Evolutionary conservation across 257 asterid genomes (phyloP), one percentile per base, ranked within the genome.

Genomic region (Linderniella brevidens): DNA sequence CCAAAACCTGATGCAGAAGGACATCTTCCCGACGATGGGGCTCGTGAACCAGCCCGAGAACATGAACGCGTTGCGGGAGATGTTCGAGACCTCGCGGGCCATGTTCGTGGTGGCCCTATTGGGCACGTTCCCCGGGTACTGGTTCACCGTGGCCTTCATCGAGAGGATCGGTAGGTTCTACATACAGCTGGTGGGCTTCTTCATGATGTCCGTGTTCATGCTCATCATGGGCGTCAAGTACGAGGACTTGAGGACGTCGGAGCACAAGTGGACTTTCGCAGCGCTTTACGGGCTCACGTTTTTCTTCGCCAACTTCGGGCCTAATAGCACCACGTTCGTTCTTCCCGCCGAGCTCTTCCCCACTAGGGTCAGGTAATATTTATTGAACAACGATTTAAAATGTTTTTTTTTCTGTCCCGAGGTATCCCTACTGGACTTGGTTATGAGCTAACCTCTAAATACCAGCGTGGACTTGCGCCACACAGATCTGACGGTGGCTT

Each of bases 311-410:
- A 78, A 78, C 54, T 74, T 78, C 11, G 88, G 88, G 3, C 87
- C 87, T 0, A 71, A 77, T 39, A 68, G 77, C 3, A 77, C 83
- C 25, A 77, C 80, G 5, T 71, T 74, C 52, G 68, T 78, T 0
- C 64, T 74, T 0, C 88, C 82, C 0, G 82, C 82, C 0, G 80
- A 77, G 49, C 75, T 77, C 19, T 78, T 78, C 19, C 88, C 88
- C 0, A 71, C 88, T 1, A 59, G 88, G n/a, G 67, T 78, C 50
- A 56, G 78, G 8, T 25, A 25, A 25, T n/a, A n/a, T n/a, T n/a
- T n/a, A n/a, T n/a, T n/a, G 6, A 25, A 25, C 32, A 3, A 25
- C 6, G 32, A 25, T 25, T 25, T 25, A 25, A 25, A 25, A 25
- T 25, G 3, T 25, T n/a, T n/a, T n/a, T n/a, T n/a, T n/a, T n/a